phyloP scores from a whole-genome alignment of 2,329 filamentous ascomycete species.

The Penicillium decumbens region DNA sequence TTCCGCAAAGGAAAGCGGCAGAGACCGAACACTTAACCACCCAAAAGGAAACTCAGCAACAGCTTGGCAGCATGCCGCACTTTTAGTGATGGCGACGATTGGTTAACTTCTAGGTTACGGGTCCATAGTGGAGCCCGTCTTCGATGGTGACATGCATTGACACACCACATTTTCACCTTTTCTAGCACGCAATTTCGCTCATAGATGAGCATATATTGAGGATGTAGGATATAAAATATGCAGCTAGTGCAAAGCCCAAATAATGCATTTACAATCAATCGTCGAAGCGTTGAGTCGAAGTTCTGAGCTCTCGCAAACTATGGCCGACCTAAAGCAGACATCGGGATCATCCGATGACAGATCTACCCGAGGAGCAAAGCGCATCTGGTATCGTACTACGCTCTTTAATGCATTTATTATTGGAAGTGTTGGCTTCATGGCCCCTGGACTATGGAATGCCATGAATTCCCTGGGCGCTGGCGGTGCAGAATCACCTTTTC shows the following conservation, averaged over 20 bases:
- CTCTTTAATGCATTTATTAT: slow-evolving; percentile 54
- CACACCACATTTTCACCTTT: background rate
- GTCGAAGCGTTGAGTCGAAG: too few relatives aligned
- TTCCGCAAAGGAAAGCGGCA: background rate
- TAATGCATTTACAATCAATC: too few relatives aligned
- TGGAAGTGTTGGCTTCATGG: slow-evolving; percentile 50
- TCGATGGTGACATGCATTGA: background rate
- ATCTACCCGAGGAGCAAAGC: slow-evolving; percentile 3
- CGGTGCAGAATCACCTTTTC: slow-evolving; percentile 49
- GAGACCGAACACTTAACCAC: background rate
- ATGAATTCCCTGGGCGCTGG: slow-evolving; percentile 53
- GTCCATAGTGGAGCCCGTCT: slow-evolving; percentile 2
- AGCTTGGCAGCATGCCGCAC: background rate
- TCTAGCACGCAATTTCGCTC: slow-evolving; percentile 12
- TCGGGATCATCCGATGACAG: slow-evolving; percentile 11
- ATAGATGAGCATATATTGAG: slow-evolving; percentile 1
- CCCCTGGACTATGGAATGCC: slow-evolving; percentile 50
- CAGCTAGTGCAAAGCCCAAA: background rate
- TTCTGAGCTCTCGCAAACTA: background rate
- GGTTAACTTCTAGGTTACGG: background rate
- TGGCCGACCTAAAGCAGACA: slow-evolving; percentile 13
- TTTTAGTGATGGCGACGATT: background rate
- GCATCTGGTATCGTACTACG: slow-evolving; percentile 48
- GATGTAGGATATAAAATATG: background rate
- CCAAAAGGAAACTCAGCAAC: background rate